Conservation (phyloP, 129 eudicot species). For the Artemisia annua region DNA sequence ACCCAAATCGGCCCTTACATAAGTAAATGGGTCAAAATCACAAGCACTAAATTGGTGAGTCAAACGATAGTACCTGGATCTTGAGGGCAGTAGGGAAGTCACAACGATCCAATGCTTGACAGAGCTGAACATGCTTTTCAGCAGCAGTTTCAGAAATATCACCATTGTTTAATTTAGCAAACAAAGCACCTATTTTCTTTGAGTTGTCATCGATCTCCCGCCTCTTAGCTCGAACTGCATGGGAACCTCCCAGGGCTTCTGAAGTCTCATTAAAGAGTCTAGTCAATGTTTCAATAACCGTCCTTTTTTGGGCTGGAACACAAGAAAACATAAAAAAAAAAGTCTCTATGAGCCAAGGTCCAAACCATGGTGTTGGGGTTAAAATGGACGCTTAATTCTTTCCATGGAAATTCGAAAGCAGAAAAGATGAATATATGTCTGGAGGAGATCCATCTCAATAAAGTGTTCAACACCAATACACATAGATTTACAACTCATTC, state of each 20-base stretch:
- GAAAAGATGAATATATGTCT: too few species aligned
- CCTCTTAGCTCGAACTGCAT: constrained; percentile 72
- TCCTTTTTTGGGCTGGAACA: constrained; percentile 50
- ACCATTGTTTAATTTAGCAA: constrained; percentile 62
- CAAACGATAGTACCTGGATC: constrained; percentile 31
- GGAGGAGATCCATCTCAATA: too few species aligned
- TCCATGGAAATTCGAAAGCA: too few species aligned
- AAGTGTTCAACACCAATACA: too few species aligned
- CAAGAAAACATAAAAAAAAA: too few species aligned
- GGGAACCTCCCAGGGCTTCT: constrained; percentile 77
- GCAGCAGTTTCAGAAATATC: constrained; percentile 77
- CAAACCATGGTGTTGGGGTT: too few species aligned
- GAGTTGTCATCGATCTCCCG: constrained; percentile 87
- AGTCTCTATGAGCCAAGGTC: too few species aligned
- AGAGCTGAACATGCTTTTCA: constrained; percentile 75
- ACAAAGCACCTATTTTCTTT: constrained; percentile 73
- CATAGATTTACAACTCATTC: constrained; percentile 26
- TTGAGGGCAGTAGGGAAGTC: constrained; percentile 71
- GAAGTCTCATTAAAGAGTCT: constrained; percentile 82
- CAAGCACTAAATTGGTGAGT: too few species aligned
- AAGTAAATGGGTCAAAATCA: too few species aligned
- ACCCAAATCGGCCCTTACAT: too few species aligned
- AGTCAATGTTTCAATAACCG: constrained; percentile 70
- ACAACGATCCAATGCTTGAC: constrained; percentile 75
- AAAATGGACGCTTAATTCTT: too few species aligned